phyloP scores from a whole-genome alignment of 176 grass and related monocot genomes.

The Tillandsia leiboldiana region DNA sequence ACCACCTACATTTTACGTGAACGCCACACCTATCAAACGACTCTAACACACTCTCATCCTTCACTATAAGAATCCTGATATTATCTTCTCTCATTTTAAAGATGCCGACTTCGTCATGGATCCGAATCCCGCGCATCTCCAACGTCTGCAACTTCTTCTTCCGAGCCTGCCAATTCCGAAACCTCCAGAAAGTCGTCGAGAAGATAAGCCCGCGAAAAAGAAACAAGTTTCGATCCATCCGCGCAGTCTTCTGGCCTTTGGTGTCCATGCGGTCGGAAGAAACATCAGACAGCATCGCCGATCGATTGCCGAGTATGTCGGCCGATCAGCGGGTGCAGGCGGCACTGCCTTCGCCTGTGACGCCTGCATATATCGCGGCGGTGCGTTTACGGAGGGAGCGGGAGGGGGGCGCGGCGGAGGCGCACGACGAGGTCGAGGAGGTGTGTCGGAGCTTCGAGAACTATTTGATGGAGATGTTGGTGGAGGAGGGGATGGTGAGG shows the following conservation, averaged over 20 bases:
- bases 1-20: not conserved
- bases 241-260: constrained; percentile 71
- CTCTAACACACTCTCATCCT: not conserved
- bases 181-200: constrained; percentile 23
- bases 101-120: not conserved
- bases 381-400: not conserved
- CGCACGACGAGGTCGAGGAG: constrained; percentile 26
- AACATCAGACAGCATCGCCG: not conserved
- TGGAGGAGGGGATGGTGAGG: constrained; percentile 70
- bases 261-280: constrained; percentile 57
- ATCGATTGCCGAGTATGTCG: constrained; percentile 3
- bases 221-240: constrained; percentile 54
- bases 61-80: not conserved
- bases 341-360: constrained; percentile 19
- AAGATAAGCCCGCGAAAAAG: constrained; percentile 21
- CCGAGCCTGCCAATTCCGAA: not conserved
- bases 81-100: not conserved
- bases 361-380: constrained; percentile 11
- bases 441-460: constrained; percentile 69
- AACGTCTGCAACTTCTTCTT: not conserved
- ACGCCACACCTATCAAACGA: not conserved
- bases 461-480: constrained; percentile 71
- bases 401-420: not conserved
- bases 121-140: not conserved
- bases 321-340: constrained; percentile 2